Evolutionary conservation across 108 stramenopile genomes (phyloP).

Genomic region (Schizochytrium sp.): DNA sequence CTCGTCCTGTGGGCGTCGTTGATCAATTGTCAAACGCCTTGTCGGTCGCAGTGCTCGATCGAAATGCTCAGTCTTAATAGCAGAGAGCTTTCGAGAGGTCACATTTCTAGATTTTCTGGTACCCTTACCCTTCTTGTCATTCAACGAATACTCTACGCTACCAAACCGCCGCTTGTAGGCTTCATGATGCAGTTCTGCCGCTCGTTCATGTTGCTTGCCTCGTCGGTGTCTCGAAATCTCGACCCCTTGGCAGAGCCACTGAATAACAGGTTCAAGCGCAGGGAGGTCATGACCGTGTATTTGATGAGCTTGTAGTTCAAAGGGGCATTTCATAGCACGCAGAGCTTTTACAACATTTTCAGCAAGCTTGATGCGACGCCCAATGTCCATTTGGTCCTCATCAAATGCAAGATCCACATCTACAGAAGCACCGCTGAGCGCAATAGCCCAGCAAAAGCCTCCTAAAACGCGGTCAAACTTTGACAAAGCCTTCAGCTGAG

Average conservation of each 20-base stretch:
- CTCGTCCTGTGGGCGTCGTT: background rate
- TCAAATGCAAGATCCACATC: slow-evolving; percentile 66
- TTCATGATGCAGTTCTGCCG: background rate
- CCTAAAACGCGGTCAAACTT: slow-evolving; percentile 64
- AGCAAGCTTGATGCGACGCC: slow-evolving; percentile 59
- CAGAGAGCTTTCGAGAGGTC: too few relatives aligned
- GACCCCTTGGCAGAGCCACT: slow-evolving; percentile 31
- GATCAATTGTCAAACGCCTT: background rate
- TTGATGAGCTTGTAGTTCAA: slow-evolving; percentile 63
- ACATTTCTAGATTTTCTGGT: too few relatives aligned
- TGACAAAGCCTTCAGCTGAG: slow-evolving; percentile 25
- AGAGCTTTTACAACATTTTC: slow-evolving; percentile 64
- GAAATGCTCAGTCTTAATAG: too few relatives aligned
- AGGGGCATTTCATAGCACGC: slow-evolving; percentile 61
- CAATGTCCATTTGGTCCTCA: slow-evolving; percentile 47
- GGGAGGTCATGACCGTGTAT: slow-evolving; percentile 65
- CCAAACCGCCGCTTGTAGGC: too few relatives aligned
- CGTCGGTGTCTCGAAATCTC: background rate
- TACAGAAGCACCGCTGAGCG: slow-evolving; percentile 57
- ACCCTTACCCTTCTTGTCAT: too few relatives aligned
- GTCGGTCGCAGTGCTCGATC: background rate
- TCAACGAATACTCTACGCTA: too few relatives aligned
- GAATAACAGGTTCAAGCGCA: slow-evolving; percentile 56
- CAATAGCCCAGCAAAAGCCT: slow-evolving; percentile 68
- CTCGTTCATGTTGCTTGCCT: background rate